Evolutionary conservation across 352 stramenopile genomes (phyloP).

Genomic region (Aphanomyces astaci): DNA sequence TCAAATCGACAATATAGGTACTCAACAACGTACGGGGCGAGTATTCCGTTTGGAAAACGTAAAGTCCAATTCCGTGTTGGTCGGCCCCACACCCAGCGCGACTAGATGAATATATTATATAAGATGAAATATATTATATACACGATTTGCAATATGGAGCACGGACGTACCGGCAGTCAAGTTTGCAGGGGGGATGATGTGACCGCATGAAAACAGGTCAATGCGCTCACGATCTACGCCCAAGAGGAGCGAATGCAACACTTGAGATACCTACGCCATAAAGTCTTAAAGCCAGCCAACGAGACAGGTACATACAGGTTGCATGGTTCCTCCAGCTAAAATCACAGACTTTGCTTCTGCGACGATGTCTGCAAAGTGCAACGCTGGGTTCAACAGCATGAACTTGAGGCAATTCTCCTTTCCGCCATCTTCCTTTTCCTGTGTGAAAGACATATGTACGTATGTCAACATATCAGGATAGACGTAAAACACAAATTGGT

Average conservation of each 20-base stretch:
- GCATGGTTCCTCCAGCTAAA: conserved; percentile 97
- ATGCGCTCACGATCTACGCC: conserved; percentile 59
- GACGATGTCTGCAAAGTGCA: conserved; percentile 93
- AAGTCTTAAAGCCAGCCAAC: too few species aligned
- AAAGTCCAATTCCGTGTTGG: conserved; percentile 90
- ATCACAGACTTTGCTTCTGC: conserved; percentile 91
- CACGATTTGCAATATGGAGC: too few species aligned
- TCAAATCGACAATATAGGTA: too few species aligned
- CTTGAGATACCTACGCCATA: conserved; percentile 69
- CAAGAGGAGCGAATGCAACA: conserved; percentile 92
- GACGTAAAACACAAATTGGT: too few species aligned
- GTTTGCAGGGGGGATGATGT: conserved; percentile 94
- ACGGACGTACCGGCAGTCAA: conserved; percentile 74
- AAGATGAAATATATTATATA: neutral
- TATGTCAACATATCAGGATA: too few species aligned
- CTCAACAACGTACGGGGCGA: neutral
- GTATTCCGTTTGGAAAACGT: conserved; percentile 71
- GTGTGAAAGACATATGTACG: conserved; percentile 19
- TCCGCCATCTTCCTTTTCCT: conserved; percentile 24
- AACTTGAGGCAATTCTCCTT: conserved; percentile 84
- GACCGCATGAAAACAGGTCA: conserved; percentile 96
- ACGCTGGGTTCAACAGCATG: conserved; percentile 91
- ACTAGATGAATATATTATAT: conserved; percentile 25
- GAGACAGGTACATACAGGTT: conserved; percentile 81
- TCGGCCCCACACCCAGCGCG: conserved; percentile 66